Base-by-base conservation (phyloP, 1,284 basidiomycete species). In the Ganoderma resinaceum region DNA sequence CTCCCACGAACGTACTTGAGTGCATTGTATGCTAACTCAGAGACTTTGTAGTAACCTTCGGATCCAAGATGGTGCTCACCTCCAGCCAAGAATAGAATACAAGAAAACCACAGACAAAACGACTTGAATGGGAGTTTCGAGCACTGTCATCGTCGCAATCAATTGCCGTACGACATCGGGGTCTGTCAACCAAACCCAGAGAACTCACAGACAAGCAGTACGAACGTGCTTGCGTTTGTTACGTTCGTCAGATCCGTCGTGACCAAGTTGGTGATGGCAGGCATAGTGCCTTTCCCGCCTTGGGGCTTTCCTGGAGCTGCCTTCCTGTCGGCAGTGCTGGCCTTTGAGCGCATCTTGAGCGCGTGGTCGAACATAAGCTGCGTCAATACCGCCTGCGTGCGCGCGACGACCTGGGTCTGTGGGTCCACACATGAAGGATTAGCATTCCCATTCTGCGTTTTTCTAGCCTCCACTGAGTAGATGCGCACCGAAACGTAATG, bases 301-400 rank as follows among this genome's bases (percentile, higher is more conserved):
- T 23, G 37, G 18, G 49, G 80, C 77, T 23, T 63, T 23, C 43
- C 60, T 16, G 35, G 35, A 9, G 14, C 26, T 3, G 35, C 23
- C 52, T 35, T 29, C n/a, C 18, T 64, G 23, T 59, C 61, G 31
- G 65, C 58, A 18, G 65, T 77, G 71, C 85, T 83, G 7, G 85
- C 82, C 72, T 87, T 87, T 78, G 92, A 83, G n/a, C 91, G 83
- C 61, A 92, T 86, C 40, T 89, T 84, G 3, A 92, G 80, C 4
- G 89, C 81, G 72, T 92, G 91, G 66, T 90, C 88, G 74, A 92
- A 91, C 16, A 92, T 78, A 3, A 92, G 82, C 73, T 91, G 86
- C 0, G 90, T 91, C 61, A 92, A 78, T 58, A 93, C 83, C 3
- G 85, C 85, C 76, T 92, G 89, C 9, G 80, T 76, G 43, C 86